Evolutionary conservation across 768 basidiomycete species (phyloP).

Genomic region (Xerocomellus dryophilus): DNA sequence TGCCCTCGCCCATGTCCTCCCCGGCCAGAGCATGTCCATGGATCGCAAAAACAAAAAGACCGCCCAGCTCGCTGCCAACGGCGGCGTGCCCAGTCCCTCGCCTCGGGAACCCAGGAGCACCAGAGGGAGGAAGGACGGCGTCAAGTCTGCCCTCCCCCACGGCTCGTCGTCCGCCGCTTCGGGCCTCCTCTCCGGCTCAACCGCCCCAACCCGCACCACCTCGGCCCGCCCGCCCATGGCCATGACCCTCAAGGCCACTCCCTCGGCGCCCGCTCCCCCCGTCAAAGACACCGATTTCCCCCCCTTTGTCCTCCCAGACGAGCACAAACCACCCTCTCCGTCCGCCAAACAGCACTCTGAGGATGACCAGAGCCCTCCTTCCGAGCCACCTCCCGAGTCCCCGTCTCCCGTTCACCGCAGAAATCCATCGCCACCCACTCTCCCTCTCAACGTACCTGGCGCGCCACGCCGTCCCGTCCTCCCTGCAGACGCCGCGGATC

Average conservation of each 20-base stretch:
- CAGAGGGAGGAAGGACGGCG: slow-evolving; percentile 39
- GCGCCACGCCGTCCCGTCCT: slow-evolving; percentile 47
- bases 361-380: slow-evolving; percentile 1
- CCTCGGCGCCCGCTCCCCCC: slow-evolving; percentile 76
- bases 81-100: slow-evolving; percentile 34
- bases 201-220: slow-evolving; percentile 59
- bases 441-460: slow-evolving; percentile 49
- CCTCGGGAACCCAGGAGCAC: slow-evolving; percentile 32
- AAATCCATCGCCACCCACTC: slow-evolving; percentile 44
- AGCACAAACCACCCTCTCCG: too few relatives aligned
- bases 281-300: slow-evolving; percentile 74
- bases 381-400: slow-evolving; percentile 10
- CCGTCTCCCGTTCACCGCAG: slow-evolving; percentile 21
- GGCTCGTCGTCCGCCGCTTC: slow-evolving; percentile 7
- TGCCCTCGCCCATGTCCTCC: slow-evolving; percentile 90
- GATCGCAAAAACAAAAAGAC: slow-evolving; percentile 97
- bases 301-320: slow-evolving; percentile 64
- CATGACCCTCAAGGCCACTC: slow-evolving; percentile 68
- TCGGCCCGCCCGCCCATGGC: slow-evolving; percentile 58
- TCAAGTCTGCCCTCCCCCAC: slow-evolving; percentile 20
- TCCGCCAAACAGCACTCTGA: slow-evolving; percentile 8
- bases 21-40: slow-evolving; percentile 93
- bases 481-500: slow-evolving; percentile 46
- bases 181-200: slow-evolving; percentile 51
- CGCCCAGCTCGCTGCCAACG: slow-evolving; percentile 63